These are phyloP conservation scores for Malus orientalis DNA, from an alignment of 306 rosid genomes.

Conservation along the genomic window DNA sequence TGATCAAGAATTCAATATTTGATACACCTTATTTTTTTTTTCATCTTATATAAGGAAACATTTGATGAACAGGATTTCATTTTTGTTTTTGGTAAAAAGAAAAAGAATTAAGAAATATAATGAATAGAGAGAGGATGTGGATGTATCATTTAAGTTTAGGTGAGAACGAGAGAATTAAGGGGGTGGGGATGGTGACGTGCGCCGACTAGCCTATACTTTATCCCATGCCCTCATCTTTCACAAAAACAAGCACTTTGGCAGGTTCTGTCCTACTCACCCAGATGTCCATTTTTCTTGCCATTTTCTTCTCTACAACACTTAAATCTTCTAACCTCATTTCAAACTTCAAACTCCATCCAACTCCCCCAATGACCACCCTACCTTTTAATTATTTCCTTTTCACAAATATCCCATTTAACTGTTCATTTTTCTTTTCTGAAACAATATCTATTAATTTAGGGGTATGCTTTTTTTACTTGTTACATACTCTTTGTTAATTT, in stretches of 20 bases:
- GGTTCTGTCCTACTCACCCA: conserved; percentile 20
- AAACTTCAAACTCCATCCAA: neutral
- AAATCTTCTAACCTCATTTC: neutral
- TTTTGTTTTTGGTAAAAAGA: neutral
- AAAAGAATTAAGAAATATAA: neutral
- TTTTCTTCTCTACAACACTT: conserved; percentile 12
- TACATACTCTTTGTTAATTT: no score
- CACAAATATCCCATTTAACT: neutral
- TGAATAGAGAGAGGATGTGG: neutral
- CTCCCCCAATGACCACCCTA: neutral
- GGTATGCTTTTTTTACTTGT: no score
- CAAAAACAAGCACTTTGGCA: conserved; percentile 43
- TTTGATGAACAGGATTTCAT: neutral
- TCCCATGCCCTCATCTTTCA: conserved; percentile 61
- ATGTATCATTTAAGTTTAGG: neutral
- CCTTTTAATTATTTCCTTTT: neutral
- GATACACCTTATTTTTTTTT: no score
- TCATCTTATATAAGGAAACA: no score
- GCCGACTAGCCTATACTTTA: conserved; percentile 53
- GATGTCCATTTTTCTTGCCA: conserved; percentile 25
- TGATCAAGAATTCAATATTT: no score
- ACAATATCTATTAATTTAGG: neutral
- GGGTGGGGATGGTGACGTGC: conserved; percentile 43
- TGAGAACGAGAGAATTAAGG: conserved; percentile 22
- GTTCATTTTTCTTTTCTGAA: neutral